Evolutionary conservation across 805 yeast species (phyloP).

Genomic region (Suhomyces canberraensis): DNA sequence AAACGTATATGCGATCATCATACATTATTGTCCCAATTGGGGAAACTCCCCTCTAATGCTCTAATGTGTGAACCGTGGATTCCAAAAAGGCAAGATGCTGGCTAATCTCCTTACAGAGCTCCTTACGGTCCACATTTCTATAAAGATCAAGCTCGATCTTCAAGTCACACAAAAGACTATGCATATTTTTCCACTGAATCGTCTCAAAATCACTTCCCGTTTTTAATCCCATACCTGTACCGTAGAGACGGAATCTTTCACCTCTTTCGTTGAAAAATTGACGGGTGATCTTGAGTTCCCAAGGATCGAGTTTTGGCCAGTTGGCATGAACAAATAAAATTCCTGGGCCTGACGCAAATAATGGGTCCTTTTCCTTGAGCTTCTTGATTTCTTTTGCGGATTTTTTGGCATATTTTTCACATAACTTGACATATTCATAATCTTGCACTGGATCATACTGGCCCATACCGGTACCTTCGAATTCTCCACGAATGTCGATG

Average conservation of each 20-base stretch:
- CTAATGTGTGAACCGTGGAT: conserved; percentile 34
- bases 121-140: conserved; percentile 36
- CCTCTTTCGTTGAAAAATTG: conserved; percentile 42
- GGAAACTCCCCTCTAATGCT: too few species aligned
- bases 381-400: conserved; percentile 7
- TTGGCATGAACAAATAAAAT: conserved; percentile 62
- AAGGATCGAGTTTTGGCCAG: conserved; percentile 65
- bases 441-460: conserved; percentile 72
- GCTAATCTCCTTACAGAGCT: conserved; percentile 49
- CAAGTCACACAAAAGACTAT: conserved; percentile 50
- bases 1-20: too few species aligned
- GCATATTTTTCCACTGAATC: conserved; percentile 59
- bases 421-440: conserved; percentile 20
- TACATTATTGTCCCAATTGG: too few species aligned
- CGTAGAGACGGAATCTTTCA: conserved; percentile 54
- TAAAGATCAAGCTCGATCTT: conserved; percentile 45
- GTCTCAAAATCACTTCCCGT: conserved; percentile 58
- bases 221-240: conserved; percentile 49
- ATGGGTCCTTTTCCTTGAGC: conserved; percentile 6
- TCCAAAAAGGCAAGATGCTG: conserved; percentile 45
- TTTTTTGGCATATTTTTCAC: neutral
- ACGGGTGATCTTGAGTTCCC: conserved; percentile 43
- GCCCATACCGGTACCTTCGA: conserved; percentile 73
- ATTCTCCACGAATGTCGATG: conserved; percentile 32
- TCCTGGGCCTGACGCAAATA: conserved; percentile 19